These are phyloP conservation scores for Entomortierella chlamydospora DNA, from an alignment of 192 early-diverging fungal species.

Conservation along the genomic window DNA sequence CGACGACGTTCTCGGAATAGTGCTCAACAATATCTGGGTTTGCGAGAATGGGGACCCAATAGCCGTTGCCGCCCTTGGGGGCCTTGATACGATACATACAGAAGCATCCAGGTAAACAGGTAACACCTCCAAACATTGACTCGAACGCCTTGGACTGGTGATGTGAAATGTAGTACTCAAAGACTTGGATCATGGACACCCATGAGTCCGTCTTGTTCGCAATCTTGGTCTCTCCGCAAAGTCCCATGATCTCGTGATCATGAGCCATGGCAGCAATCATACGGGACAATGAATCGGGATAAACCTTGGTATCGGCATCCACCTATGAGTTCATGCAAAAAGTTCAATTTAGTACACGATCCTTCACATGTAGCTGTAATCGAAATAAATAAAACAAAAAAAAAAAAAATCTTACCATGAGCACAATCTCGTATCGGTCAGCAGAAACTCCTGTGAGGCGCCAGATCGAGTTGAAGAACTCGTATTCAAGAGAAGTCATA, in stretches of 20 bases:
- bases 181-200: slow-evolving; percentile 88
- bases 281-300: slow-evolving; percentile 75
- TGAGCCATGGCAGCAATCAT: slow-evolving; percentile 80
- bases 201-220: slow-evolving; percentile 82
- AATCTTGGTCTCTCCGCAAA: slow-evolving; percentile 87
- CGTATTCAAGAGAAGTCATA: slow-evolving; percentile 86
- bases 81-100: slow-evolving; percentile 90
- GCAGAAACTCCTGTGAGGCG: slow-evolving; percentile 76
- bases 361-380: too few relatives aligned
- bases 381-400: background rate
- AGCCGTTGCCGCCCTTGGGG: slow-evolving; percentile 79
- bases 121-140: slow-evolving; percentile 87
- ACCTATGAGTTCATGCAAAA: slow-evolving; percentile 60
- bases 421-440: slow-evolving; percentile 80
- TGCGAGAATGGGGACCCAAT: slow-evolving; percentile 88
- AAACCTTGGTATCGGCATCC: slow-evolving; percentile 88
- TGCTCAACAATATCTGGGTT: slow-evolving; percentile 88
- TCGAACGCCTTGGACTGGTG: slow-evolving; percentile 87
- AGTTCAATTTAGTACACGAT: too few relatives aligned
- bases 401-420: slow-evolving; percentile 64
- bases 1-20: slow-evolving; percentile 88
- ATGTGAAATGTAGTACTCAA: slow-evolving; percentile 90
- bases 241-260: slow-evolving; percentile 78
- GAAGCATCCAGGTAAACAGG: slow-evolving; percentile 88
- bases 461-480: slow-evolving; percentile 84